Evolutionary conservation across 2,329 filamentous ascomycete species (phyloP), one percentile per base, ranked within the genome.

Genomic region (Curvularia sp.): DNA sequence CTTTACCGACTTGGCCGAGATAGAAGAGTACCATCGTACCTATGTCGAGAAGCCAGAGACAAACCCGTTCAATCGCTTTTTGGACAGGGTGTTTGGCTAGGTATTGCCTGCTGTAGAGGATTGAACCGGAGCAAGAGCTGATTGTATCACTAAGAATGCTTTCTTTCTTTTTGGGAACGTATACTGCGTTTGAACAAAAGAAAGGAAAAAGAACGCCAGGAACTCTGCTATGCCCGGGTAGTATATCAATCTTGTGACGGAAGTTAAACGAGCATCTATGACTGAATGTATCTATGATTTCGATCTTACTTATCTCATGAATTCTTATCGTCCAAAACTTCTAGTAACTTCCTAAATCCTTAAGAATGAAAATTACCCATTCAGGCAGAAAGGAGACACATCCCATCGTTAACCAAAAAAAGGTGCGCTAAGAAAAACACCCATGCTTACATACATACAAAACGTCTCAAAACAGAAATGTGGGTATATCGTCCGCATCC

Each of bases 1-100:
- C 25, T 73, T 81, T 12, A 83, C 83, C 50, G 87, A 89, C 61
- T 70, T 90, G 15, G 86, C 84, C 1, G 86, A 86, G 62, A 85
- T 92, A 61, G 89, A 89, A 46, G 86, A 89, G 60, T 91, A 92
- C 66, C 84, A 87, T 53, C 79, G 80, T 36, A 86, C 84, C 45
- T 91, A 83, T 68, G 79, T 89, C 10, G 80, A 83, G 1, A 73
- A 59, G 23, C 81, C 82, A 1, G 80, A 87, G 18, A 84, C 78
- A 56, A 80, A 80, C 50, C 47, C 47, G 23, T 73, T 75, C 42
- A 79, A 80, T 45, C 77, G 76, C 61, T 69, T 71, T 43, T 77
- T 82, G 66, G 80, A 82, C 63, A 80, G 76, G 66, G 60, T 81
- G 32, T 82, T 82, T 59, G 79, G 78, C 19, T 55, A 28, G 39